Evolutionary conservation across 805 yeast species (phyloP).

Genomic region (Zygotorulaspora sp.): DNA sequence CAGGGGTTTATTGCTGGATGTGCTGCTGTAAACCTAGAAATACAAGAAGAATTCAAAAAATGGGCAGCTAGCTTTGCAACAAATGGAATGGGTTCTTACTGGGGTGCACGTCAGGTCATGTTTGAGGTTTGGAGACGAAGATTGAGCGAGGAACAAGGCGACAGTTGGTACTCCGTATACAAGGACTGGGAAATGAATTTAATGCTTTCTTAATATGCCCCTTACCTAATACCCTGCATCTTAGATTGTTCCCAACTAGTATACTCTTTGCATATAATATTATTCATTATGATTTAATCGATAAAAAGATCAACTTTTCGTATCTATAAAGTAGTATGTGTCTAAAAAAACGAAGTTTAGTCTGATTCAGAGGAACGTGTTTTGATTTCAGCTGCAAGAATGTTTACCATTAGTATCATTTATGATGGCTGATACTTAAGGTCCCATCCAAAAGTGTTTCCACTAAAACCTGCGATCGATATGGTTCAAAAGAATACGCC

Average conservation of each 20-base stretch:
- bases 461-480: neutral
- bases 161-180: constrained; percentile 74
- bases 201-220: constrained; percentile 56
- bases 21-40: constrained; percentile 54
- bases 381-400: no score
- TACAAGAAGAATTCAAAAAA: constrained; percentile 61
- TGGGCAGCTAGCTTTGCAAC: constrained; percentile 54
- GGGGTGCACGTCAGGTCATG: constrained; percentile 84
- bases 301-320: no score
- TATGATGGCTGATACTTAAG: no score
- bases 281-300: no score
- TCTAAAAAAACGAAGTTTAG: no score
- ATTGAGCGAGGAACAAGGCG: constrained; percentile 50
- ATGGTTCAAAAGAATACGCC: constrained; percentile 16
- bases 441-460: no score
- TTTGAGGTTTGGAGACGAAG: constrained; percentile 81
- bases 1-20: constrained; percentile 88
- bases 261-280: no score
- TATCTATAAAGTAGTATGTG: no score
- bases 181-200: constrained; percentile 82
- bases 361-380: no score
- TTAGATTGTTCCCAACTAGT: no score
- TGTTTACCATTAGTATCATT: no score
- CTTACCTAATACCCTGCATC: no score
- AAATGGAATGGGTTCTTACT: constrained; percentile 70